Base-by-base conservation (phyloP, 1,139 yeast species). In the Spathaspora jeffriesii region DNA sequence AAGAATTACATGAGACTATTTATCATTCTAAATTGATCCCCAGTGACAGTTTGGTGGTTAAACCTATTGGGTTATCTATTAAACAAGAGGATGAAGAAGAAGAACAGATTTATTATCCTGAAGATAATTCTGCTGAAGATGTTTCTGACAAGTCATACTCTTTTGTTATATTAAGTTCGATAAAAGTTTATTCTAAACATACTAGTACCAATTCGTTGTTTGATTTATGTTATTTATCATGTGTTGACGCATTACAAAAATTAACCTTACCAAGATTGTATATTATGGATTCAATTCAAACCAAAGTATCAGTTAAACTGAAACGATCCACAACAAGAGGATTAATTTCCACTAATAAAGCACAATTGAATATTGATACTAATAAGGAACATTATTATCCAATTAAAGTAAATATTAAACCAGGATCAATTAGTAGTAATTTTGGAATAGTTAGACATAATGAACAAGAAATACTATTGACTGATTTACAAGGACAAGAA, bases 401-500 rank as follows among this genome's bases (percentile, higher is more conserved):
- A 5, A 61, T 85, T 43, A 51, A 51, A 9, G 56, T 85, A 40
- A 66, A 73, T 47, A 55, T 55, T 1, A 58, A 60, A 4, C 63
- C 64, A 18, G 58, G 77, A 5, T 78, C 81, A 2, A 71, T 74
- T 53, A 73, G 86, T 11, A 80, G 88, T 10, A 84, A 85, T 50
- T 87, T 82, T 62, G 96, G 96, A 13, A 69, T 85, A 1, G 75
- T 81, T 22, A 73, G 70, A 22, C 31, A 51, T 22, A 70, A 67
- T 40, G 53, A 50, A 42, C 53, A 60, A 32, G 58, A 76, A 1
- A 71, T 82, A 1, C 59, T 88, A 32, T 63, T 88, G 47, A 82
- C 88, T 2, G 96, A 88, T 57, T 60, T 88, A 42, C 92, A 87
- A 62, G 93, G 93, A 9, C 93, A 85, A 54, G 85, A 90, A 5